These are phyloP conservation scores for Dioscorea zingiberensis DNA, from an alignment of 106 monocot genomes.

Conservation along the genomic window DNA sequence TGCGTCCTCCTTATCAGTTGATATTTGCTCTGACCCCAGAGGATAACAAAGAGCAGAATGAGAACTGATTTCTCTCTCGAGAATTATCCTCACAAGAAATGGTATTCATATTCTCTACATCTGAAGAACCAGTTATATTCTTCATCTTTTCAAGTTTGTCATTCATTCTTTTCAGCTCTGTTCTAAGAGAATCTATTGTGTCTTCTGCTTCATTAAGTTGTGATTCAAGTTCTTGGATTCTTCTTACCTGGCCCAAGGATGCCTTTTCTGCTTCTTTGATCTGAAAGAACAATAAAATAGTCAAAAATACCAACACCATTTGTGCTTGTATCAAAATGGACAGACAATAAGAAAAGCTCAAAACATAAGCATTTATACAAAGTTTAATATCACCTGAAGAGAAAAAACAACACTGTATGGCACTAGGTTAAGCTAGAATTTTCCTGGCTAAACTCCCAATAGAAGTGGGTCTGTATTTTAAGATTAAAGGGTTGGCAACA, in stretches of 20 bases:
- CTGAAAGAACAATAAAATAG: conserved; percentile 13
- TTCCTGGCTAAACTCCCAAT: too few relatives aligned
- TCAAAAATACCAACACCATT: too few relatives aligned
- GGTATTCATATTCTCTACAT: background rate
- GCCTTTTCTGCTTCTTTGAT: conserved; percentile 25
- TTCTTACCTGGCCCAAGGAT: conserved; percentile 17
- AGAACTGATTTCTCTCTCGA: conserved; percentile 1
- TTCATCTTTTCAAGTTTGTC: conserved; percentile 15
- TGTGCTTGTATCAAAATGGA: too few relatives aligned
- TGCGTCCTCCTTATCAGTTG: conserved; percentile 3
- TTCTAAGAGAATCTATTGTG: conserved; percentile 20
- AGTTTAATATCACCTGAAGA: too few relatives aligned
- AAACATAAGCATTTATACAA: too few relatives aligned
- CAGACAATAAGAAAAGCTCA: too few relatives aligned
- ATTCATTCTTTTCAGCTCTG: conserved; percentile 24
- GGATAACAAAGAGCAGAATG: background rate
- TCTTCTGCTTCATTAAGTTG: conserved; percentile 32
- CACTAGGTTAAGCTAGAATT: too few relatives aligned
- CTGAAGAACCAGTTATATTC: conserved; percentile 2
- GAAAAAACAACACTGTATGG: too few relatives aligned
- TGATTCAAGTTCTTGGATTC: conserved; percentile 36
- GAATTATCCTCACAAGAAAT: background rate
- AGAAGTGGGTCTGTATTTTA: too few relatives aligned
- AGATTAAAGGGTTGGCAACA: too few relatives aligned
- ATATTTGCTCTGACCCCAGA: background rate